Evolutionary conservation across 345 rosid genomes (phyloP).

Genomic region (Iberis pinnata): DNA sequence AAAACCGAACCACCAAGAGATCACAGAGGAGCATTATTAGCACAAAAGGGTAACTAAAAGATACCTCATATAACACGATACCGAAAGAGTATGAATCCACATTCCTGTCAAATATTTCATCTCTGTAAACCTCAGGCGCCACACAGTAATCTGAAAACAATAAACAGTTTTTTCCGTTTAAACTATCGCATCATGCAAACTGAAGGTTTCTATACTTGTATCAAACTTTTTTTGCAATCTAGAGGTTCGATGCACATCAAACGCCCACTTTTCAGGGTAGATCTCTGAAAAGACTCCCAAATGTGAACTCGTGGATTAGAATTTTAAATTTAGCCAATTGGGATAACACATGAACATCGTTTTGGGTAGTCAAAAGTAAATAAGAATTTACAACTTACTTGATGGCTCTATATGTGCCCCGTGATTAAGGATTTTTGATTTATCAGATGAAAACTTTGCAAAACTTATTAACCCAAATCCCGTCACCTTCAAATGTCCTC

Average conservation of each 20-base stretch:
- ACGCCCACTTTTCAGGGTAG: constrained; percentile 1
- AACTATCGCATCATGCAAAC: not conserved
- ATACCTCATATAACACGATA: constrained; percentile 69
- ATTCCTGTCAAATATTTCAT: constrained; percentile 63
- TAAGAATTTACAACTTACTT: constrained; percentile 46
- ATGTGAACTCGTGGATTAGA: not conserved
- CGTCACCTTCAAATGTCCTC: constrained; percentile 74
- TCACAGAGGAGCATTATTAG: constrained; percentile 1
- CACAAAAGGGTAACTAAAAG: not conserved
- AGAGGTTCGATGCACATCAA: not conserved
- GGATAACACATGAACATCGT: constrained; percentile 4
- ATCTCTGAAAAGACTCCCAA: constrained; percentile 10
- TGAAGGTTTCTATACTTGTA: not conserved
- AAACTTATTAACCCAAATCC: constrained; percentile 76
- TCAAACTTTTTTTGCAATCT: constrained; percentile 7
- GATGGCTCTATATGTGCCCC: constrained; percentile 41
- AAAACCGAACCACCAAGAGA: constrained; percentile 3
- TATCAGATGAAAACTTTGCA: constrained; percentile 52
- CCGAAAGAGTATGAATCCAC: constrained; percentile 81
- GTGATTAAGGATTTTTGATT: constrained; percentile 48
- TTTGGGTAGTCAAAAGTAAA: constrained; percentile 7
- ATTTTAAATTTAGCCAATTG: not conserved
- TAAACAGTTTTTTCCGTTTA: not conserved
- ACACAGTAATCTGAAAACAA: constrained; percentile 48
- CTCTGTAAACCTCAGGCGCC: constrained; percentile 82